phyloP scores from a whole-genome alignment of 805 yeast species.

The Starmera caribaea region DNA sequence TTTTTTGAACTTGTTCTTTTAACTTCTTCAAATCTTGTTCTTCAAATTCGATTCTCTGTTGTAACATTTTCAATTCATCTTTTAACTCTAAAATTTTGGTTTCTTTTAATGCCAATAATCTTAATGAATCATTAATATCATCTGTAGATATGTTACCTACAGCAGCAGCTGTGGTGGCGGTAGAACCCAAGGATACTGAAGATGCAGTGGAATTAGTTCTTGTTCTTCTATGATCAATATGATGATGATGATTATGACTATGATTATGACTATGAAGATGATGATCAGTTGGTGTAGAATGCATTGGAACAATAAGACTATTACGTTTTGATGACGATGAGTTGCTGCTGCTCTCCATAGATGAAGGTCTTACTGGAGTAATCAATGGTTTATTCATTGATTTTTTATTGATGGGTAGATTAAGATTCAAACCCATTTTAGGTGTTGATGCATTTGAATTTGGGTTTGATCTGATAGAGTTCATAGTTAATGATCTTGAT shows the following conservation, averaged over 20 bases:
- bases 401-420: constrained; percentile 8
- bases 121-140: constrained; percentile 44
- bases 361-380: no score
- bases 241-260: background rate
- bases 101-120: constrained; percentile 59
- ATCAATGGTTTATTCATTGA: background rate
- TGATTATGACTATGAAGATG: background rate
- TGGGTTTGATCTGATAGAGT: constrained; percentile 10
- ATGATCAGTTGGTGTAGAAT: background rate
- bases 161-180: background rate
- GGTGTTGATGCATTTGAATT: constrained; percentile 7
- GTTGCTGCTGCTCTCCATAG: no score
- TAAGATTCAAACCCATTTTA: constrained; percentile 16
- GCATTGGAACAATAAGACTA: constrained; percentile 7
- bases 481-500: constrained; percentile 15
- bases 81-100: constrained; percentile 57
- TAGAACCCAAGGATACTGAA: background rate
- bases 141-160: constrained; percentile 1
- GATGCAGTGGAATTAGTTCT: constrained; percentile 10
- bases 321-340: constrained; percentile 2
- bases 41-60: constrained; percentile 36
- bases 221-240: constrained; percentile 7
- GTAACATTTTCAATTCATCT: constrained; percentile 33
- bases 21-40: constrained; percentile 22
- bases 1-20: constrained; percentile 23